Evolutionary conservation across 441 rosid genomes (phyloP), one percentile per base, ranked within the genome.

Genomic region (Pelargonium exstipulatum): DNA sequence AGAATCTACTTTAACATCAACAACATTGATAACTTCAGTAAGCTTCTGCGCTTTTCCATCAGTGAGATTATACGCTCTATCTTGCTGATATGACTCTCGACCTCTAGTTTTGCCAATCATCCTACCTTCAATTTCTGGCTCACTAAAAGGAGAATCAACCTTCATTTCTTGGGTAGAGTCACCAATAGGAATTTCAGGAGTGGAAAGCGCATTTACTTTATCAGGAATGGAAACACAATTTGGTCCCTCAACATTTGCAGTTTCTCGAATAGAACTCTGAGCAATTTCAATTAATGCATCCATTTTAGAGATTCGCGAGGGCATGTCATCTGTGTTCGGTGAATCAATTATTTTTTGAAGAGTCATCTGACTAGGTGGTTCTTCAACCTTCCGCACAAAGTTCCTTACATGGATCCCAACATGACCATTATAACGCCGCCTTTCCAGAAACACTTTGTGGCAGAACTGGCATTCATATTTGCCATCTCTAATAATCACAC

Each of bases 201-300:
- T 77, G 62, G 85, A 68, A 70, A 57, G 74, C 22, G 58, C 64
- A 71, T 73, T 73, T 46, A 55, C 74, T 73, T 79, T 73, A 66
- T 70, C 83, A 45, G 71, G 58, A 66, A 60, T 7, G 35, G 69
- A 69, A 37, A 64, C 73, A 71, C 69, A 78, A 71, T 48, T 61
- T 29, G 70, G 61, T 73, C 79, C 82, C 74, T 63, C 74, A 48
- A 72, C 9, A 63, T 77, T 37, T 10, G 83, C 74, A 72, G 79
- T 84, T 71, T 88, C 86, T 26, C 76, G 83, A 67, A 88, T 85
- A n/a, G 93, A 86, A 77, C 74, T 85, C 80, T 88, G 91, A 17
- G 96, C 96, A 74, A 88, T 88, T 83, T 90, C 93, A 76, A 90
- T 81, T 69, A 90, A 69, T 18, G 93, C 96, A 77, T 90, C 93